Conservation (phyloP, 768 basidiomycete species). For the Boletus eberwhitei region DNA sequence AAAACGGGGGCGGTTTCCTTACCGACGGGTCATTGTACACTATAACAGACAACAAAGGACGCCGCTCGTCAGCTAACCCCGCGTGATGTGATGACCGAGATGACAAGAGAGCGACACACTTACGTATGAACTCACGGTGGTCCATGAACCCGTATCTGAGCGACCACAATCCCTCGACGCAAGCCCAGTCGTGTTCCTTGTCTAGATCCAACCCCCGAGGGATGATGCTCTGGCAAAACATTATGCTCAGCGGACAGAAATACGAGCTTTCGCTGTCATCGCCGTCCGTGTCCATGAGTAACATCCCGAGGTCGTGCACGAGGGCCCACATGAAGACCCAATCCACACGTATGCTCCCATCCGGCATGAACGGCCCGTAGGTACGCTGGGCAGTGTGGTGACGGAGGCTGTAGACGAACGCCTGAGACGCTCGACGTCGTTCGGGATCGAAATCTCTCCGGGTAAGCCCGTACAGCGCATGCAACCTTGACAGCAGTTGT, state of each 20-base stretch:
- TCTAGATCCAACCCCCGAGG: slow-evolving; percentile 36
- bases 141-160: slow-evolving; percentile 69
- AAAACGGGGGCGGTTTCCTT: neutral
- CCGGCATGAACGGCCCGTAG: slow-evolving; percentile 55
- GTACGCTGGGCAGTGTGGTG: slow-evolving; percentile 48
- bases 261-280: slow-evolving; percentile 34
- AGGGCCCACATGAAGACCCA: slow-evolving; percentile 59
- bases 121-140: slow-evolving; percentile 62
- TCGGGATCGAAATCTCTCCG: slow-evolving; percentile 35
- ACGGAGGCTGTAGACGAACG: slow-evolving; percentile 60
- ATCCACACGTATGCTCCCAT: slow-evolving; percentile 45
- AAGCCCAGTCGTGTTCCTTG: slow-evolving; percentile 30
- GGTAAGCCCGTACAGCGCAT: slow-evolving; percentile 57
- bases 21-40: slow-evolving; percentile 48
- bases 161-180: slow-evolving; percentile 56
- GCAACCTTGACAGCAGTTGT: slow-evolving; percentile 50
- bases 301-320: slow-evolving; percentile 54
- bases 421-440: slow-evolving; percentile 42
- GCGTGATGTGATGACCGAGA: neutral
- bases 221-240: slow-evolving; percentile 51
- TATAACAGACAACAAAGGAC: slow-evolving; percentile 14
- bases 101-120: slow-evolving; percentile 22
- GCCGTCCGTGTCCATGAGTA: slow-evolving; percentile 41
- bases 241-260: slow-evolving; percentile 44
- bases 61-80: slow-evolving; percentile 3